phyloP scores from a whole-genome alignment of 176 grass and related monocot species.

The Tillandsia leiboldiana region DNA sequence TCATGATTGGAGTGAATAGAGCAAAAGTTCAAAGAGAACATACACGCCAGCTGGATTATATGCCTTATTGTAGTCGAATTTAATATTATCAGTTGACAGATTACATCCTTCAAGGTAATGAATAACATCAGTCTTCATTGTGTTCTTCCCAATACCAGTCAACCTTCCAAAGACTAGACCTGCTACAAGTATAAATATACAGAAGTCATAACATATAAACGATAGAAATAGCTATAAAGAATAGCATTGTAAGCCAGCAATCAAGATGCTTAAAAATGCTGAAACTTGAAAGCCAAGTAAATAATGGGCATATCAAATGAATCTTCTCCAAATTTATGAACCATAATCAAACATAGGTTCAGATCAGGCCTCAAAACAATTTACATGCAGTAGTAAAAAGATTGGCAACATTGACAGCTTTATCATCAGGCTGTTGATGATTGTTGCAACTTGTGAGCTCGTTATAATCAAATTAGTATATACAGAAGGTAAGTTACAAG shows the following conservation, averaged over 20 bases:
- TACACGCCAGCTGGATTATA: slow-evolving; percentile 50
- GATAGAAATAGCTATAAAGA: background rate
- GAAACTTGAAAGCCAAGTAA: too few relatives aligned
- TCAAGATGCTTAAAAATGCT: too few relatives aligned
- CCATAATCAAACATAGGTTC: too few relatives aligned
- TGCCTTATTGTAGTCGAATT: slow-evolving; percentile 69
- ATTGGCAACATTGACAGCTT: too few relatives aligned
- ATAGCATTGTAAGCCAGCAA: background rate
- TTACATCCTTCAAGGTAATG: slow-evolving; percentile 61
- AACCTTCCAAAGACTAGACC: slow-evolving; percentile 60
- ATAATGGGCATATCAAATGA: too few relatives aligned
- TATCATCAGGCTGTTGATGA: too few relatives aligned
- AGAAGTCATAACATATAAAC: background rate
- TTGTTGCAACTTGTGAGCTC: too few relatives aligned
- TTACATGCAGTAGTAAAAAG: too few relatives aligned
- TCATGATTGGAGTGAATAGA: background rate
- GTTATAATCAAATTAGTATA: too few relatives aligned
- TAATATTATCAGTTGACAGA: slow-evolving; percentile 62
- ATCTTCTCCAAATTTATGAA: too few relatives aligned
- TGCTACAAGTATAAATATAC: slow-evolving; percentile 19
- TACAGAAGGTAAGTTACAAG: too few relatives aligned
- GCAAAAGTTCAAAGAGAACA: slow-evolving; percentile 18
- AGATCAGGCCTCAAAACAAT: too few relatives aligned
- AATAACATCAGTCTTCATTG: slow-evolving; percentile 83
- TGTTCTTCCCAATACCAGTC: slow-evolving; percentile 35